These are phyloP conservation scores for Skeletonema costatum DNA, from an alignment of 108 stramenopile genomes.

Conservation along the genomic window DNA sequence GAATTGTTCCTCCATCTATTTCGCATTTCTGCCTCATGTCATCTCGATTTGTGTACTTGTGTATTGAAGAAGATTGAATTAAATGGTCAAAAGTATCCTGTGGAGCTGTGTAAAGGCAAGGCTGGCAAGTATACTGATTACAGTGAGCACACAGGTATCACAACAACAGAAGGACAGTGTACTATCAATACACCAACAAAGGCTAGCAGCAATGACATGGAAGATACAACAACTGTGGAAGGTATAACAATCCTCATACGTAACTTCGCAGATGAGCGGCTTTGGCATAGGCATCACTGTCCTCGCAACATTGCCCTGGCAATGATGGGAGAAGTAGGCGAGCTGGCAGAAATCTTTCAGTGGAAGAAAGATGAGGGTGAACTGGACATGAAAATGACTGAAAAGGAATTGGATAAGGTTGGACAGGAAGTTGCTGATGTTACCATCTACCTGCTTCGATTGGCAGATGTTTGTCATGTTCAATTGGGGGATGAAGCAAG, in stretches of 20 bases:
- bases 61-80: constrained; percentile 77
- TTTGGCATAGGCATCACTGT: constrained; percentile 83
- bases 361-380: constrained; percentile 63
- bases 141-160: constrained; percentile 77
- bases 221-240: constrained; percentile 31
- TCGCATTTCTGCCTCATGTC: constrained; percentile 5
- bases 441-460: constrained; percentile 84
- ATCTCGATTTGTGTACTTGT: constrained; percentile 38
- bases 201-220: constrained; percentile 16
- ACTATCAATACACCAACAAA: constrained; percentile 41
- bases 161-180: constrained; percentile 71
- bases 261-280: constrained; percentile 67
- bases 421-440: constrained; percentile 95
- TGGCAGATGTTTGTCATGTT: constrained; percentile 73
- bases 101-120: constrained; percentile 81
- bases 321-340: constrained; percentile 90
- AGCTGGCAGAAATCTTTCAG: constrained; percentile 91
- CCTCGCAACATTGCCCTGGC: constrained; percentile 89
- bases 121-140: constrained; percentile 84
- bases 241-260: constrained; percentile 44
- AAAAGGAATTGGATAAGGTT: constrained; percentile 65
- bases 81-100: constrained; percentile 85
- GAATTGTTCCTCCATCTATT: constrained; percentile 36
- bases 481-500: constrained; percentile 19
- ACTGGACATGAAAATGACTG: constrained; percentile 7